Conservation (phyloP, 2,329 filamentous ascomycete genomes). For the Cadophora luteo-olivacea region DNA sequence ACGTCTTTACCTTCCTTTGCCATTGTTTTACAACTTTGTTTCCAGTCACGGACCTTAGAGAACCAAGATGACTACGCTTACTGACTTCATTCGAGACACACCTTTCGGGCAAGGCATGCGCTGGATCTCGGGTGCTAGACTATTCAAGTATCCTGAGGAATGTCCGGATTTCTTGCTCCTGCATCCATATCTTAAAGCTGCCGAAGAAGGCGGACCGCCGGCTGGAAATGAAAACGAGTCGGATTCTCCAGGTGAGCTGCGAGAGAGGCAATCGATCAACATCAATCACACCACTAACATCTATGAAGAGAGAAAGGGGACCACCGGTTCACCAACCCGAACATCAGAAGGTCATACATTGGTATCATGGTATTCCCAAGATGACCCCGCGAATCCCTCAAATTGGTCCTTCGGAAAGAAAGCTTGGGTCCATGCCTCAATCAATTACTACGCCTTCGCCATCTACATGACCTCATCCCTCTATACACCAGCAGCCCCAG, state of each 20-base stretch:
- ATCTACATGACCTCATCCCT: neutral
- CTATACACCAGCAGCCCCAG: neutral
- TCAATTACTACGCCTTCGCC: neutral
- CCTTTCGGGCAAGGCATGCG: neutral
- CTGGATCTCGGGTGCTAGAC: neutral
- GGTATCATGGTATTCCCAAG: neutral
- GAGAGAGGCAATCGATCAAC: too few species aligned
- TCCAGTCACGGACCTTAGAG: neutral
- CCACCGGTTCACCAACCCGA: neutral
- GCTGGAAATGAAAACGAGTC: neutral
- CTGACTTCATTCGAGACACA: neutral
- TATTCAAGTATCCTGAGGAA: neutral
- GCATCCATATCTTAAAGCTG: neutral
- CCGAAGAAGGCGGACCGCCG: neutral
- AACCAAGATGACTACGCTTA: neutral
- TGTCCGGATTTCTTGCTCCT: neutral
- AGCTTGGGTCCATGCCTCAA: neutral
- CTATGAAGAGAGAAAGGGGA: neutral
- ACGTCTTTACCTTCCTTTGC: neutral
- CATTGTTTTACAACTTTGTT: neutral
- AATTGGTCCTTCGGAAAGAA: neutral
- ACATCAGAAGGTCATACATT: neutral
- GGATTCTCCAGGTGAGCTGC: neutral
- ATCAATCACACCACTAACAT: neutral
- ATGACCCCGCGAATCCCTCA: neutral